Evolutionary conservation across 2,329 filamentous ascomycete genomes (phyloP), one percentile per base, ranked within the genome.

Genomic region (Calonectria leucothoes): DNA sequence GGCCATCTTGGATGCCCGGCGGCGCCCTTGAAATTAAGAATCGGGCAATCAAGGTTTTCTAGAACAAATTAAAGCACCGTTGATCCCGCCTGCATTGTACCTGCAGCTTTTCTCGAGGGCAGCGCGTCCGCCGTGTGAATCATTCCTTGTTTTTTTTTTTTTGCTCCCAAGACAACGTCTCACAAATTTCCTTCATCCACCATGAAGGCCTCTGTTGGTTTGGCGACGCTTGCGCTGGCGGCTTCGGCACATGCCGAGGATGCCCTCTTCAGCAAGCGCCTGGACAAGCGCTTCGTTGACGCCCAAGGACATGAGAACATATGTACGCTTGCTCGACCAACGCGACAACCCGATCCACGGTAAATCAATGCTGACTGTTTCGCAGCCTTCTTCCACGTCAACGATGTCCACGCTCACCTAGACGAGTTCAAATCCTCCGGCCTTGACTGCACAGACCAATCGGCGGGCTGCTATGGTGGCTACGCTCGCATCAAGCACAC

Each of bases 341-440:
- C 12, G 6, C 11, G 27, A 17, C 14, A 29, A 14, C 52, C 29
- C n/a, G 17, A 39, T 31, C 51, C 31, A 2, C 27, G 20, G 2
- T 23, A 42, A 57, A 63, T n/a, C 3, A 31, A n/a, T 15, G 25
- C 45, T 45, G 39, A 71, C 39, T n/a, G 14, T 7, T 14, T 10
- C 25, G 11, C 69, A 87, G 86, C 91, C 8, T 93, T 93, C 84
- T 93, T 93, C 83, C 92, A 93, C 81, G 88, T 93, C 86, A 93
- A 93, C 79, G 92, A 93, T 80, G 90, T 93, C 17, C 92, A 93
- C 81, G 89, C 92, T 17, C 92, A 93, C 80, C 85, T 93, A 23
- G 91, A 93, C 80, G 83, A 93, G 82, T 93, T 91, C 82, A 85
- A 88, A 33, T 87, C 88, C 17, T 90, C 90, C 0, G 92, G 92